phyloP scores from a whole-genome alignment of 2,329 filamentous ascomycete genomes.

The Aspergillus thermomutatus region DNA sequence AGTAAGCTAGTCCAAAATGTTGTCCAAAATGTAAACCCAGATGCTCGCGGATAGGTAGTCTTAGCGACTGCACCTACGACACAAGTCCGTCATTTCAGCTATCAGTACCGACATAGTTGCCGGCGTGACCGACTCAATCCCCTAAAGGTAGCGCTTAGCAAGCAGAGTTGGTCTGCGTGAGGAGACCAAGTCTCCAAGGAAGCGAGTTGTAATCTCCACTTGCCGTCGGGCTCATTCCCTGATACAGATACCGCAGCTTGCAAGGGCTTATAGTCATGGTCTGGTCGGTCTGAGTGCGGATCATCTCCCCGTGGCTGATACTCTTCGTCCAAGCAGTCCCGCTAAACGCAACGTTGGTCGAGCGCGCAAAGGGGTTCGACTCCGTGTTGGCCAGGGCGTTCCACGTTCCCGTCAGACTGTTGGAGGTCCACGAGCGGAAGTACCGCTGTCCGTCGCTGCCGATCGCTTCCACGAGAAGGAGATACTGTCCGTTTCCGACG shows the following conservation, averaged over 20 bases:
- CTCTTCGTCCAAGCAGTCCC: slow-evolving; percentile 65
- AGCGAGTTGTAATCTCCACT: slow-evolving; percentile 48
- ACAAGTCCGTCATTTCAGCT: too few species aligned
- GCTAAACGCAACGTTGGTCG: slow-evolving; percentile 51
- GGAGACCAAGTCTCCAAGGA: slow-evolving; percentile 55
- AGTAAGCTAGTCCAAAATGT: too few species aligned
- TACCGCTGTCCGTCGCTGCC: slow-evolving; percentile 55
- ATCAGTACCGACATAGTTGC: too few species aligned
- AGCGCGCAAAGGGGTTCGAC: slow-evolving; percentile 62
- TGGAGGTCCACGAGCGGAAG: slow-evolving; percentile 65
- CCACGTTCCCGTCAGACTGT: slow-evolving; percentile 56
- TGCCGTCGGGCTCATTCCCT: slow-evolving; percentile 50
- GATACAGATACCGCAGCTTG: slow-evolving; percentile 63
- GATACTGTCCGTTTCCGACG: slow-evolving; percentile 55
- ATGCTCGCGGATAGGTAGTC: too few species aligned
- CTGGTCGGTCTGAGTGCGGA: slow-evolving; percentile 57
- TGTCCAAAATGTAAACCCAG: too few species aligned
- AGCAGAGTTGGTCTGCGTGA: slow-evolving; percentile 39
- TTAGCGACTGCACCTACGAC: too few species aligned
- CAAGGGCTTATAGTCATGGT: slow-evolving; percentile 62
- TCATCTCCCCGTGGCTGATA: slow-evolving; percentile 63
- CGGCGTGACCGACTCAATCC: too few species aligned
- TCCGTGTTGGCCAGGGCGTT: slow-evolving; percentile 56
- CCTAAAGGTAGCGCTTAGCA: background rate
- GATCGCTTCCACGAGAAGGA: slow-evolving; percentile 66